Evolutionary conservation across 331 rosid species (phyloP), one percentile per base, ranked within the genome.

Genomic region (Malus hybrid): DNA sequence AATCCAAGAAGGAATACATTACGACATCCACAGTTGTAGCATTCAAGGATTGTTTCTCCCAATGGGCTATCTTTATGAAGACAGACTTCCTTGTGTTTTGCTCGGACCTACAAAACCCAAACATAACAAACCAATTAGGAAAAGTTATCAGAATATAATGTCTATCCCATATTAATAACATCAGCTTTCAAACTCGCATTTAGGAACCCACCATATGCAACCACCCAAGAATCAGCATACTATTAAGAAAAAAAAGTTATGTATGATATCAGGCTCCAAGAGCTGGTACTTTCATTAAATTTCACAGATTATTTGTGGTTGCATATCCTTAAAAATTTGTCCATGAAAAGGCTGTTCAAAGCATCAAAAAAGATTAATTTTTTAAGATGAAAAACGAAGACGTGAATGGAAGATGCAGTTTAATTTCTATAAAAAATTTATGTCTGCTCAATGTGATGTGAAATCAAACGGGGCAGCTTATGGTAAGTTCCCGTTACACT

Each of bases 41-140:
- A 95, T 87, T 95, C 99, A 62, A 95, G 98, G 82, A 95, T 95
- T 44, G 99, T 95, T 89, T 95, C 99, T 69, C 99, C 99, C 81
- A 95, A 65, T 15, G 99, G 97, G 76, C 99, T 95, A 65, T 95
- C 99, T 87, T 95, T 95, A 76, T 95, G 99, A 76, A 95, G 93
- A 83, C 99, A 95, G 24, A 95, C 99, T 87, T 95, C 99, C 85
- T 92, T 95, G 84, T 95, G 99, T 67, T 95, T 95, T 66, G 99
- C 97, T 73, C 99, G 92, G 69, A 95, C 99, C 99, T 95, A 82
- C 76, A 85, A 20, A 60, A 68, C 60, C 76, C 79, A 76, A 76
- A 78, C 54, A 72, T 61, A 70, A 77, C 36, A 65, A 16, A 19
- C 46, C 46, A 67, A 12, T 22, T 56, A 20, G 59, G 20, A 71